Conservation (phyloP, 129 eudicot species). For the Gnaphalium uliginosum region DNA sequence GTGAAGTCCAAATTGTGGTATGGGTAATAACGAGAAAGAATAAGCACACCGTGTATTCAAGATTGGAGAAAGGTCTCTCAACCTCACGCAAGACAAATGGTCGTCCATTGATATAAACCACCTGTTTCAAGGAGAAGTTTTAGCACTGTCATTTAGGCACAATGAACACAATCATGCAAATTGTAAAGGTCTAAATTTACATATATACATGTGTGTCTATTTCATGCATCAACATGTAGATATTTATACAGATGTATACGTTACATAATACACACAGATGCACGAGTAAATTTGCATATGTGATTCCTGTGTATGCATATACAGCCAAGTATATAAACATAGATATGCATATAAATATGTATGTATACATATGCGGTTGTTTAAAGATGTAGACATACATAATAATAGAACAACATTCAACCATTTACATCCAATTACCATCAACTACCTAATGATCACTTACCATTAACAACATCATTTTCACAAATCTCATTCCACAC, state of each 20-base stretch:
- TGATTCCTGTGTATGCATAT: neutral
- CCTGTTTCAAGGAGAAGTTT: constrained; percentile 46
- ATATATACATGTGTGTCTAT: neutral
- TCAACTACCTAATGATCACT: too few species aligned
- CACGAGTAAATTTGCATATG: neutral
- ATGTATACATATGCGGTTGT: neutral
- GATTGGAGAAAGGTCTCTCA: constrained; percentile 96
- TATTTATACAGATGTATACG: neutral
- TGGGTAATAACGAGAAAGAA: constrained; percentile 18
- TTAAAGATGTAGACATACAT: neutral
- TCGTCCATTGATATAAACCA: constrained; percentile 89
- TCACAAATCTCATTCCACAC: too few species aligned
- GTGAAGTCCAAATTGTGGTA: constrained; percentile 8
- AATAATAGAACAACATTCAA: too few species aligned
- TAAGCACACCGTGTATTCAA: constrained; percentile 89
- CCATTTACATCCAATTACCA: neutral
- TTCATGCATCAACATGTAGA: too few species aligned
- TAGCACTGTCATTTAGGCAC: constrained; percentile 14
- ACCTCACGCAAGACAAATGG: constrained; percentile 99
- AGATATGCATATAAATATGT: neutral
- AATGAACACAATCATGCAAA: neutral
- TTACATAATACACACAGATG: neutral
- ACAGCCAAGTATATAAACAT: neutral
- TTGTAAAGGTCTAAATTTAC: neutral
- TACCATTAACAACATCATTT: too few species aligned